These are phyloP conservation scores for Suillus discolor DNA, from an alignment of 768 basidiomycete species.

Conservation along the genomic window DNA sequence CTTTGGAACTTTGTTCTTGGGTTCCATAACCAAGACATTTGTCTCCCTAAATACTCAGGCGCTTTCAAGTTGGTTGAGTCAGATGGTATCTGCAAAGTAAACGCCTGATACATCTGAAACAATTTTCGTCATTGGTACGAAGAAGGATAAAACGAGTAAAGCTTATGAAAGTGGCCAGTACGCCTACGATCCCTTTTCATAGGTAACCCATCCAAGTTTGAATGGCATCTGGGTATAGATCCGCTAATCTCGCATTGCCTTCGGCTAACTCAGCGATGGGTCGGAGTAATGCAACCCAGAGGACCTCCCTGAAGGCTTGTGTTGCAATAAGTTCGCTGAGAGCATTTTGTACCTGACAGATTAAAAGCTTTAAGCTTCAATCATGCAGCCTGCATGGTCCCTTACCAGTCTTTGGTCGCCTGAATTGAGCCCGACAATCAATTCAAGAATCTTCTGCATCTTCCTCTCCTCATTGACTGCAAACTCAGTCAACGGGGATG, in stretches of 20 bases:
- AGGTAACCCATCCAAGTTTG: background rate
- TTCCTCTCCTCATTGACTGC: background rate
- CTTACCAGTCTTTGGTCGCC: background rate
- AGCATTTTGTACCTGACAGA: background rate
- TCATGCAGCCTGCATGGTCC: background rate
- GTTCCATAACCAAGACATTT: background rate
- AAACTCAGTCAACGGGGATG: background rate
- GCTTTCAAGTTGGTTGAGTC: background rate
- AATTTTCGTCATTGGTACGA: background rate
- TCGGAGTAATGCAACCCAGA: background rate
- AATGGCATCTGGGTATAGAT: background rate
- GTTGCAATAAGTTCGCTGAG: background rate
- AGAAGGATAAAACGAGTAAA: background rate
- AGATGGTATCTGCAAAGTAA: background rate
- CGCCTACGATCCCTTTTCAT: background rate
- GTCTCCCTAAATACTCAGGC: background rate
- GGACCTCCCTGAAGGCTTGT: background rate
- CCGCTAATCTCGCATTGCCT: background rate
- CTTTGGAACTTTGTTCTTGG: background rate
- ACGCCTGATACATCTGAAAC: background rate
- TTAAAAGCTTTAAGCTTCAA: background rate
- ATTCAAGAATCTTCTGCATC: background rate
- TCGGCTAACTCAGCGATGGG: background rate
- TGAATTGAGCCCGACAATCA: background rate
- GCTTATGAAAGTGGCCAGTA: background rate